Base-by-base conservation (phyloP, 441 rosid genomes). In the Geranium incanum region DNA sequence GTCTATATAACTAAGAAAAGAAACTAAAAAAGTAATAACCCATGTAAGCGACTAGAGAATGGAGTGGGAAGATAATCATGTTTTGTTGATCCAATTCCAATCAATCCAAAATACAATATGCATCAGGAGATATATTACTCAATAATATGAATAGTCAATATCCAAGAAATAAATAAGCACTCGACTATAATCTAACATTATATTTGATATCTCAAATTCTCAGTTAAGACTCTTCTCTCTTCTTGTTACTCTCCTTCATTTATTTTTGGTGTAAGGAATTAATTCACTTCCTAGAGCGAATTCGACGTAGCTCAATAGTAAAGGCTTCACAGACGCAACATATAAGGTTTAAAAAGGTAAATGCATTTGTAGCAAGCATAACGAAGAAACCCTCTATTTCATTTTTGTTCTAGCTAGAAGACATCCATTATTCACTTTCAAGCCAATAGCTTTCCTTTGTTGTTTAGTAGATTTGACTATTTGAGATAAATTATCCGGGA, bases 161-260 rank as follows among this genome's bases (percentile, higher is more conserved):
- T 59, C 23, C 8, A 57, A 8, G 63, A 57, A 16, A 57, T 5
- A 15, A n/a, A 55, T 55, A 45, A 57, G 63, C 63, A 15, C 1
- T 4, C 63, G 1, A 57, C 18, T 16, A 57, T 1, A 6, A 59
- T 18, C 64, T 18, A 59, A 59, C 64, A 59, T 0, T 59, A 59
- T 59, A 6, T 6, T 18, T 57, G 18, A 13, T n/a, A 15, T 55
- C 62, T 55, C 6, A n/a, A 0, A n/a, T 55, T 55, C 33, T 28
- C 33, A 28, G 33, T 28, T 43, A 43, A 12, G 55, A 48, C 55
- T 3, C 55, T 48, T 48, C 4, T 48, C 11, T 48, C 55, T 12
- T 59, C 64, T 59, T n/a, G 64, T 16, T 59, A 18, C 64, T 16
- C 64, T 59, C 64, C 64, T 59, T 18, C 19, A 59, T 59, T 18